Evolutionary conservation across 164 flowering plant genomes (phyloP).

Genomic region (Magnolia sinica): DNA sequence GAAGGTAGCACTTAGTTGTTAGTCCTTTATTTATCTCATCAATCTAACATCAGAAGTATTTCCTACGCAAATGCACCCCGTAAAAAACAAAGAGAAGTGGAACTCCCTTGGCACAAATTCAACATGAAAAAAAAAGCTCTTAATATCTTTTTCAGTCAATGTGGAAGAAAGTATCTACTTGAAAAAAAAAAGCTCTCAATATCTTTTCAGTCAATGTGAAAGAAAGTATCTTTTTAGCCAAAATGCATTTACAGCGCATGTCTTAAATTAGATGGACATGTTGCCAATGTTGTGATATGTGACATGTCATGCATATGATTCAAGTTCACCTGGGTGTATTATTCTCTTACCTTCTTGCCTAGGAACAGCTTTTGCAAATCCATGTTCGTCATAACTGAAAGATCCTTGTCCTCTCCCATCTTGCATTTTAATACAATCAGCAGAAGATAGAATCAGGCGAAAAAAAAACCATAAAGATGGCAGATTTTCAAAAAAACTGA

Average conservation of each 20-base stretch:
- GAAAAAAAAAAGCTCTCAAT: too few species aligned
- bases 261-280: neutral
- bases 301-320: neutral
- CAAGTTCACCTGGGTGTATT: neutral
- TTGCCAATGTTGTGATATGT: neutral
- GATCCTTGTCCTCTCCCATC: constrained; percentile 79
- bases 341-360: constrained; percentile 54
- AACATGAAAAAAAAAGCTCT: too few species aligned
- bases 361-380: constrained; percentile 74
- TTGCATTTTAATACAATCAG: constrained; percentile 17
- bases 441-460: neutral
- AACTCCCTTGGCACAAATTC: neutral
- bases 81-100: constrained; percentile 11
- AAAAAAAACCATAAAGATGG: neutral
- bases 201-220: too few species aligned
- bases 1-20: neutral
- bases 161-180: too few species aligned
- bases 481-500: too few species aligned
- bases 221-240: too few species aligned
- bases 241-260: neutral
- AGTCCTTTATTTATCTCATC: neutral
- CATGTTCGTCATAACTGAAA: constrained; percentile 52
- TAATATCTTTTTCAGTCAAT: too few species aligned
- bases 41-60: constrained; percentile 42
- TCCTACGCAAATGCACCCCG: constrained; percentile 92